Percentiles rank a stretch among this genome's conserved stretches.
phyloP scores from a whole-genome alignment of 2,329 filamentous ascomycete species.

The Fusarium circinatum region DNA sequence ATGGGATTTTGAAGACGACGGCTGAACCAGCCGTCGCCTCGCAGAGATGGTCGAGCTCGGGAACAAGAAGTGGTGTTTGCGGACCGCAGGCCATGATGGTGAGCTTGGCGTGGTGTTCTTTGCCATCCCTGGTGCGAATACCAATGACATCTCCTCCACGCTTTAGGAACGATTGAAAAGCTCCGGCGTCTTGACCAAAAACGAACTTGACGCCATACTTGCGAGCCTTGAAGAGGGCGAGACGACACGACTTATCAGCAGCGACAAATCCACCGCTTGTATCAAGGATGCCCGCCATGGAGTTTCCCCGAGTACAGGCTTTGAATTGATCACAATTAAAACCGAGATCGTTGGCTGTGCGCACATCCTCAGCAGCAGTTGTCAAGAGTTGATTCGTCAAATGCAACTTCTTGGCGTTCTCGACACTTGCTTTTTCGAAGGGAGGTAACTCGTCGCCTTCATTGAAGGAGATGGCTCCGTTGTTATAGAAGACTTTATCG shows the following conservation, averaged over 20 bases:
- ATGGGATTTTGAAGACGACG: conserved; percentile 56
- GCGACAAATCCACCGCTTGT: conserved; percentile 56
- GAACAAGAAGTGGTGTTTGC: conserved; percentile 56
- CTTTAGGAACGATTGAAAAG: conserved; percentile 44
- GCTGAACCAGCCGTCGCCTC: conserved; percentile 61
- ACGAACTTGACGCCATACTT: conserved; percentile 55
- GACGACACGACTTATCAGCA: conserved; percentile 59
- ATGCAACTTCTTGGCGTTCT: conserved; percentile 50
- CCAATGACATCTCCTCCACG: conserved; percentile 46
- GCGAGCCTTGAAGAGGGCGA: conserved; percentile 55
- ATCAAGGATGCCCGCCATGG: conserved; percentile 54
- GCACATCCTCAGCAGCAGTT: conserved; percentile 41
- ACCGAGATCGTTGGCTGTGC: conserved; percentile 40
- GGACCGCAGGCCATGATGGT: conserved; percentile 55
- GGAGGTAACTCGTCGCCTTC: conserved; percentile 37
- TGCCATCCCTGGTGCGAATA: conserved; percentile 52
- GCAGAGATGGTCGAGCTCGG: conserved; percentile 53
- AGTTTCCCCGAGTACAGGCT: conserved; percentile 29
- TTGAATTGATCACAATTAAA: conserved; percentile 53
- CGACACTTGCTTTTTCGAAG: conserved; percentile 52
- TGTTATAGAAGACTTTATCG: conserved; percentile 53
- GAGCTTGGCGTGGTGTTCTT: conserved; percentile 46
- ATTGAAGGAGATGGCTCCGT: conserved; percentile 48
- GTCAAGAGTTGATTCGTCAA: conserved; percentile 49
- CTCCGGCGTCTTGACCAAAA: conserved; percentile 48